Conservation (phyloP, 2,329 filamentous ascomycete species). For the Aureobasidium zeae region DNA sequence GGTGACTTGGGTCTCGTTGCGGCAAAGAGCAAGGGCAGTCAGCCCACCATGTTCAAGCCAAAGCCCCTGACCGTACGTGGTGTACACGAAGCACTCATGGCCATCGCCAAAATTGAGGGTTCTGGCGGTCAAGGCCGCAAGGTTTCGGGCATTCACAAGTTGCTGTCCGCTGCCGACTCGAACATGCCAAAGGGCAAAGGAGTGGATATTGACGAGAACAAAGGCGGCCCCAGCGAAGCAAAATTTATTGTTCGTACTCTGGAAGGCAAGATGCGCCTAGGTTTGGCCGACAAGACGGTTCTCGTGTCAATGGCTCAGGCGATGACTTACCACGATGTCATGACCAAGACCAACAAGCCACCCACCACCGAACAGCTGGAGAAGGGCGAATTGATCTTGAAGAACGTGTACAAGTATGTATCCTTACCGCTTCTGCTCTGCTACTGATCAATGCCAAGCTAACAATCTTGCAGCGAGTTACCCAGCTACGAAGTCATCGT, state of each 20-base stretch:
- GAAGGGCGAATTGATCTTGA: slow-evolving; percentile 75
- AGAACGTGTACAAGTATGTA: slow-evolving; percentile 65
- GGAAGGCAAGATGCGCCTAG: slow-evolving; percentile 86
- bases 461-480: slow-evolving; percentile 46
- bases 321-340: slow-evolving; percentile 71
- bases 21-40: slow-evolving; percentile 87
- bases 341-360: slow-evolving; percentile 55
- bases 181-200: slow-evolving; percentile 56
- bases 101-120: slow-evolving; percentile 77
- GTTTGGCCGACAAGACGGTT: slow-evolving; percentile 84
- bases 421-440: not conserved
- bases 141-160: slow-evolving; percentile 89
- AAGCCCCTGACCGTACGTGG: slow-evolving; percentile 79
- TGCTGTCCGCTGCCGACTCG: slow-evolving; percentile 82
- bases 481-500: slow-evolving; percentile 94
- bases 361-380: slow-evolving; percentile 69
- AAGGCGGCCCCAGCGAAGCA: slow-evolving; percentile 87
- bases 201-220: slow-evolving; percentile 81
- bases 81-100: slow-evolving; percentile 80
- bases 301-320: slow-evolving; percentile 85
- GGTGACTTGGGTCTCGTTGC: slow-evolving; percentile 91
- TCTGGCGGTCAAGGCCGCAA: slow-evolving; percentile 84
- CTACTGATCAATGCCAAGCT: not conserved
- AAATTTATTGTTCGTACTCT: slow-evolving; percentile 90
- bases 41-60: slow-evolving; percentile 97